Percentiles rank a stretch among this genome's conserved stretches.
Evolutionary conservation across 2,329 filamentous ascomycete genomes (phyloP).

Genomic region (Huntiella bhutanensis): DNA sequence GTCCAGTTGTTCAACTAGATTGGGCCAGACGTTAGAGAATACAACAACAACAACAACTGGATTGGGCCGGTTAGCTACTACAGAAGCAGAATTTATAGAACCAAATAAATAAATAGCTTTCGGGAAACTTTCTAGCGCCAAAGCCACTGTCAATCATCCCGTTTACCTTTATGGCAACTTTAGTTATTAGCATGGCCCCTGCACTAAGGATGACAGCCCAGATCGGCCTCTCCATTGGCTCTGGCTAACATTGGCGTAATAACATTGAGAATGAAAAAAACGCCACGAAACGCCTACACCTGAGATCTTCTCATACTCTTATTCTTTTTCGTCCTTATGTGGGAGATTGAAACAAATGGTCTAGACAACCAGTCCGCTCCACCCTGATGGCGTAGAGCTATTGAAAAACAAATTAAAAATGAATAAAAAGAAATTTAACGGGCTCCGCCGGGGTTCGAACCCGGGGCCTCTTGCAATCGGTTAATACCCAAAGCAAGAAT

Average conservation of each 20-base stretch:
- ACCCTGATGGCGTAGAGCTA: conserved; percentile 39
- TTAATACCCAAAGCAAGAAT: background rate
- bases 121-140: no score
- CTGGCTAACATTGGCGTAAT: no score
- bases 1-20: no score
- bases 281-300: conserved; percentile 10
- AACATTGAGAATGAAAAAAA: no score
- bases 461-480: conserved; percentile 4
- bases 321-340: conserved; percentile 38
- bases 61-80: no score
- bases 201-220: conserved; percentile 95
- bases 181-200: conserved; percentile 74
- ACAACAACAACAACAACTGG: no score
- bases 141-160: no score
- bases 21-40: no score
- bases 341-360: conserved; percentile 38
- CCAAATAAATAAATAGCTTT: no score
- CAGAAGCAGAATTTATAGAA: no score
- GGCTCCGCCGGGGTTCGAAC: conserved; percentile 6
- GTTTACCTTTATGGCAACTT: no score
- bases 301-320: conserved; percentile 8
- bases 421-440: background rate
- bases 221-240: no score
- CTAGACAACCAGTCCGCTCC: conserved; percentile 51
- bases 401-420: background rate